These are phyloP conservation scores for Prunus davidiana DNA, from an alignment of 306 rosid species.

Conservation along the genomic window DNA sequence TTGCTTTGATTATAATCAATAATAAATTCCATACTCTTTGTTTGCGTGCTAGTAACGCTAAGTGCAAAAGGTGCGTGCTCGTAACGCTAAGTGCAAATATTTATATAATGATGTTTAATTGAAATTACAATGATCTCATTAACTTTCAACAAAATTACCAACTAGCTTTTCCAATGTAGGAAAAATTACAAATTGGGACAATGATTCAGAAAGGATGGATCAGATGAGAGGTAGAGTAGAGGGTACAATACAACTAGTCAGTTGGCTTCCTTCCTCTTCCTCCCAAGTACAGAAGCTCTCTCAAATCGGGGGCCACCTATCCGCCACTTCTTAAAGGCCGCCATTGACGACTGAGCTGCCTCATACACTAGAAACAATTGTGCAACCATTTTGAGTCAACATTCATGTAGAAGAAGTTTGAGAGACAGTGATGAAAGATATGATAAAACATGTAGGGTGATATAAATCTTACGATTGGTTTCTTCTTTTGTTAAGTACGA, in stretches of 20 bases:
- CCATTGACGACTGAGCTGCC: slow-evolving; percentile 90
- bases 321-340: slow-evolving; percentile 90
- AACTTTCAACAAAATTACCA: background rate
- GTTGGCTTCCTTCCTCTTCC: slow-evolving; percentile 64
- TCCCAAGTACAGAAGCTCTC: slow-evolving; percentile 70
- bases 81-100: background rate
- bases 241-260: slow-evolving; percentile 32
- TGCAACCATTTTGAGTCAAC: slow-evolving; percentile 8
- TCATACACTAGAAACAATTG: slow-evolving; percentile 59
- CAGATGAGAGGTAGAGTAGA: background rate
- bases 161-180: too few relatives aligned
- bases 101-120: background rate
- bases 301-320: slow-evolving; percentile 91
- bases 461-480: slow-evolving; percentile 58
- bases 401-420: background rate
- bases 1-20: background rate
- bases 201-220: slow-evolving; percentile 1
- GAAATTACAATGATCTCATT: background rate
- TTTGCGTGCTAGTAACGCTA: too few relatives aligned
- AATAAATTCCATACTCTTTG: background rate
- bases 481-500: slow-evolving; percentile 76
- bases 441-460: background rate
- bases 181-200: background rate
- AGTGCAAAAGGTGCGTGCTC: too few relatives aligned
- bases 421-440: background rate